A percentile compares a stretch with the other conserved stretches of the same genome.
phyloP scores from a whole-genome alignment of 2,329 filamentous ascomycete genomes.

The Verticillium nubilum region DNA sequence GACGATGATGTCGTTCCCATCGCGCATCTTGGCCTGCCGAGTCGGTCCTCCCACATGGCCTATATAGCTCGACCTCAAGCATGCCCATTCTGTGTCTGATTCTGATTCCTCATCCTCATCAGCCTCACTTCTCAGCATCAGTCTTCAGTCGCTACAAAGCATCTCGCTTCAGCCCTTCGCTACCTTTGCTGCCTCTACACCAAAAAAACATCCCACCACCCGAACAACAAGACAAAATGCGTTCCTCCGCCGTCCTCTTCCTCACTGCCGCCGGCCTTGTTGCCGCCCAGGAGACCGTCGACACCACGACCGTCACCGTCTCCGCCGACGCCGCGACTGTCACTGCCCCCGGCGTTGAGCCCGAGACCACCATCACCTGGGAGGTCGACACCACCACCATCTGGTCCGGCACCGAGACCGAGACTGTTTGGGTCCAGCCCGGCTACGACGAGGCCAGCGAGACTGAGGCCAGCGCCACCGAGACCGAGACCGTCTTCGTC shows the following conservation, averaged over 20 bases:
- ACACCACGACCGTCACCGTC: constrained; percentile 11
- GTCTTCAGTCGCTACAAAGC: constrained; percentile 1
- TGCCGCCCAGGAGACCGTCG: constrained; percentile 13
- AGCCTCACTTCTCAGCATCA: neutral
- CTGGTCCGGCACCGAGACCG: constrained; percentile 1
- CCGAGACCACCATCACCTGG: constrained; percentile 10
- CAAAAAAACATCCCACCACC: neutral
- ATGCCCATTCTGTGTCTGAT: too few relatives aligned
- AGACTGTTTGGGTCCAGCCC: constrained; percentile 1
- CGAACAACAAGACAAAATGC: constrained; percentile 13
- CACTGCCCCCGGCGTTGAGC: neutral
- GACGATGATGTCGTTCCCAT: neutral
- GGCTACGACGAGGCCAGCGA: neutral
- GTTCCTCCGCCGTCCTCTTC: constrained; percentile 14
- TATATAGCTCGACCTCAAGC: neutral
- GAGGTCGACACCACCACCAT: neutral
- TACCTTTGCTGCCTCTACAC: too few relatives aligned
- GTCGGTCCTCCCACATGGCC: neutral
- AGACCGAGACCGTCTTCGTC: neutral
- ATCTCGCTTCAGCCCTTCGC: constrained; percentile 1
- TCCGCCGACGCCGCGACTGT: constrained; percentile 1
- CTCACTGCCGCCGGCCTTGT: constrained; percentile 9
- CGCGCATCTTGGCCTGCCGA: neutral
- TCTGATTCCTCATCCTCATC: neutral
- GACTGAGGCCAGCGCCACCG: constrained; percentile 5